Percentiles rank a stretch among this genome's conserved stretches.
Evolutionary conservation across 345 rosid genomes (phyloP).

Genomic region (Eucalyptus sp.): DNA sequence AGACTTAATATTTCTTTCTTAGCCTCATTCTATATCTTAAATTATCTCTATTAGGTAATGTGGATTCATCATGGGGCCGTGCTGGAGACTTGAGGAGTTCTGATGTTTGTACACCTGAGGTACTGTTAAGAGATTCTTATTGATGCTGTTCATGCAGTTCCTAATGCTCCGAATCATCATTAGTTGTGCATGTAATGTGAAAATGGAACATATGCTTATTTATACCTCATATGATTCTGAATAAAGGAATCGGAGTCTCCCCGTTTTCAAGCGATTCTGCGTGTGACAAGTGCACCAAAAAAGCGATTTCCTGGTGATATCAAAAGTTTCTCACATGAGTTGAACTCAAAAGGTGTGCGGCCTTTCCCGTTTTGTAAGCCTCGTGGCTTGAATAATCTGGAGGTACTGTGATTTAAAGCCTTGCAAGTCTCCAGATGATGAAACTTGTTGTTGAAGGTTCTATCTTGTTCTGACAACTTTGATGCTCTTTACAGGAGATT

Average conservation of each 20-base stretch:
- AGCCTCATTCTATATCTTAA: conserved; percentile 1
- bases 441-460: neutral
- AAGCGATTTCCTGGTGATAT: conserved; percentile 94
- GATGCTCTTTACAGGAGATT: conserved; percentile 45
- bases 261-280: conserved; percentile 94
- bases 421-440: neutral
- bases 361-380: conserved; percentile 98
- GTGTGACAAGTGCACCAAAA: conserved; percentile 90
- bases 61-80: conserved; percentile 34
- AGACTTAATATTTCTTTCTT: neutral
- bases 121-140: conserved; percentile 14
- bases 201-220: conserved; percentile 7
- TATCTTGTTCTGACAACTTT: conserved; percentile 2
- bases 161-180: neutral
- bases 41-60: conserved; percentile 24
- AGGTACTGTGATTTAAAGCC: conserved; percentile 27
- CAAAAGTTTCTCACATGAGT: conserved; percentile 98
- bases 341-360: conserved; percentile 95
- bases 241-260: conserved; percentile 98
- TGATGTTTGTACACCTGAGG: conserved; percentile 92
- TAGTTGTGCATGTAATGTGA: neutral
- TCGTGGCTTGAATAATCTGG: conserved; percentile 77
- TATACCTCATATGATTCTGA: conserved; percentile 63
- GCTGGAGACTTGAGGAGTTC: conserved; percentile 64
- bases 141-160: neutral